Conservation (phyloP, 2,329 filamentous ascomycete genomes). For the Trichoderma oligosporum region DNA sequence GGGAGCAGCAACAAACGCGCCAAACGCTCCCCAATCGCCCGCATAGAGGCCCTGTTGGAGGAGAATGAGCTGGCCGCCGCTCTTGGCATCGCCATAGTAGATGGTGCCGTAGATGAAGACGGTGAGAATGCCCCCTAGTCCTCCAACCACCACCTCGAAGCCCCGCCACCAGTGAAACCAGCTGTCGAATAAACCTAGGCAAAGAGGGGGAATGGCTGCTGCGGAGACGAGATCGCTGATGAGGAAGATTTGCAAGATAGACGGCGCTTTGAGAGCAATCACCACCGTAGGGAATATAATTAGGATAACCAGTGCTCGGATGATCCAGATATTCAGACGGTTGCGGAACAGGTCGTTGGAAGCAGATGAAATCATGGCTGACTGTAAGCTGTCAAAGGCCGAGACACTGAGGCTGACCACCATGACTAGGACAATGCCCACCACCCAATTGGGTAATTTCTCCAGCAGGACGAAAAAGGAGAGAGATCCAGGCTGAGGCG, state of each 20-base stretch:
- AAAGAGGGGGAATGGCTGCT: conserved; percentile 68
- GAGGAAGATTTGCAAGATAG: conserved; percentile 76
- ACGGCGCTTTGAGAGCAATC: conserved; percentile 68
- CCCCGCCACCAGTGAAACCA: conserved; percentile 74
- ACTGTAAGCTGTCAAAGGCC: conserved; percentile 76
- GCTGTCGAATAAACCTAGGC: conserved; percentile 64
- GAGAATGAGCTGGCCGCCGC: conserved; percentile 65
- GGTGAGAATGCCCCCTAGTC: conserved; percentile 71
- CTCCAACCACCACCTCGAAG: conserved; percentile 74
- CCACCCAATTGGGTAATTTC: conserved; percentile 72
- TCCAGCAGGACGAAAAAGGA: conserved; percentile 73
- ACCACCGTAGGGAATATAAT: conserved; percentile 72
- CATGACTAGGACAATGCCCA: conserved; percentile 79
- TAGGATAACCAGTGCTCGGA: conserved; percentile 65
- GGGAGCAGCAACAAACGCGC: conserved; percentile 76
- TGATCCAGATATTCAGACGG: conserved; percentile 69
- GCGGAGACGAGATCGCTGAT: conserved; percentile 78
- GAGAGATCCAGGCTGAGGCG: conserved; percentile 53
- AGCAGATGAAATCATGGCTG: conserved; percentile 78
- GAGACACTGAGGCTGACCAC: conserved; percentile 71
- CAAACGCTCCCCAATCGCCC: conserved; percentile 77
- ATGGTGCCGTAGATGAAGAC: conserved; percentile 78
- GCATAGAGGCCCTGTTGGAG: conserved; percentile 70
- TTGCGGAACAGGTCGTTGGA: conserved; percentile 85
- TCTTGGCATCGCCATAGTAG: conserved; percentile 65